A percentile compares a stretch with the other conserved stretches of the same genome.
Conservation (phyloP, 495 filamentous ascomycete genomes). For the Usnea hakonensis region DNA sequence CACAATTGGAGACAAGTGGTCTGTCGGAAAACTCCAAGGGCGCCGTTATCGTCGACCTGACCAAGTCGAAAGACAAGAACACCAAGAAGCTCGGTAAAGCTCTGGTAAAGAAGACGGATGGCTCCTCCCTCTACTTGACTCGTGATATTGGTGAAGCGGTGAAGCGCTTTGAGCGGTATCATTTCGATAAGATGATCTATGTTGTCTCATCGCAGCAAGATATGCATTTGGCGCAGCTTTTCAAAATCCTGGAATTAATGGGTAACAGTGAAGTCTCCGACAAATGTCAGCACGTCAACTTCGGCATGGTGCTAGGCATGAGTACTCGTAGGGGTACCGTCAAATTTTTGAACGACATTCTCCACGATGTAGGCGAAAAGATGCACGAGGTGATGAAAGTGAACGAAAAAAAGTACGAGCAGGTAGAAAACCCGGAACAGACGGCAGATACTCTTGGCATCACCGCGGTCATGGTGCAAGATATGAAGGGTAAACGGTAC, state of each 20-base stretch:
- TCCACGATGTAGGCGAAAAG: constrained; percentile 55
- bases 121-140: constrained; percentile 62
- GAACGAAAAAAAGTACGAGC: constrained; percentile 56
- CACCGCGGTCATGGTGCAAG: constrained; percentile 64
- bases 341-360: constrained; percentile 62
- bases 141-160: constrained; percentile 62
- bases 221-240: constrained; percentile 62
- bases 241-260: constrained; percentile 64
- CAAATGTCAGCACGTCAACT: constrained; percentile 63
- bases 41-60: constrained; percentile 81
- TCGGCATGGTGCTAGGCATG: constrained; percentile 67
- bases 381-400: constrained; percentile 67
- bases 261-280: constrained; percentile 52
- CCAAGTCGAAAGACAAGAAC: constrained; percentile 55
- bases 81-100: constrained; percentile 62
- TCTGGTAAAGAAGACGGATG: constrained; percentile 60
- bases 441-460: constrained; percentile 54
- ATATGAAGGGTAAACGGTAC: constrained; percentile 62
- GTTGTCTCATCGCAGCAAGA: constrained; percentile 65
- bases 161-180: constrained; percentile 54
- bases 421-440: constrained; percentile 53
- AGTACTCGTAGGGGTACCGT: constrained; percentile 61
- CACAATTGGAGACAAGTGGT: constrained; percentile 58
- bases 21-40: constrained; percentile 79
- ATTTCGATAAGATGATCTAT: constrained; percentile 73